Base-by-base conservation (phyloP, 495 filamentous ascomycete genomes). In the Apiosordaria backusii region DNA sequence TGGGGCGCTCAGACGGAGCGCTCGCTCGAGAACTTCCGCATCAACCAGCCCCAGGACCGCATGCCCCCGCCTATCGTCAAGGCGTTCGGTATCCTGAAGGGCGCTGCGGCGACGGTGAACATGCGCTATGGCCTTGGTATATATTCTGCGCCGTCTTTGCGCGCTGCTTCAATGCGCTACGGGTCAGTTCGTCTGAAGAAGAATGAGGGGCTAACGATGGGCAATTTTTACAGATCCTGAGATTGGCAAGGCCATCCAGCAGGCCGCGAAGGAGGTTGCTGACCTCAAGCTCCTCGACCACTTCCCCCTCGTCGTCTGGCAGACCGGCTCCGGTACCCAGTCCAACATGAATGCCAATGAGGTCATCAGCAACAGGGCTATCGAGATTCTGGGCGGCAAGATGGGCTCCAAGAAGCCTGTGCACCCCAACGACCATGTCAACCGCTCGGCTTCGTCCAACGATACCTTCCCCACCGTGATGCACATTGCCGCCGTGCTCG, bases 311-410 rank as follows among this genome's bases (percentile, higher is more conserved):
- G 95, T 98, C 62, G 94, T 99, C 74, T 99, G 95, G 95, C 95
- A 99, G 80, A 99, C 95, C 50, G 95, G 95, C 64, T 98, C 96
- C 19, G 95, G 95, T 72, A 99, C 95, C 25, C 95, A 99, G 82
- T 97, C 93, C 76, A 99, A 99, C 87, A 99, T 99, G 95, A 99
- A 99, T 84, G 93, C 95, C 76, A 99, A 99, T 81, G 95, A 99
- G 81, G 95, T 99, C 77, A 99, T 99, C 81, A 97, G 94, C 66
- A 99, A 99, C 86, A 92, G 95, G 66, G 95, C 95, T 53, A 99
- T 99, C 78, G 96, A 99, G 83, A 95, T 99, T 65, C 84, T 99
- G 18, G 95, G 95, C 65, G 95, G 95, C 69, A 86, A 83, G 68
- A 97, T 93, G 89, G 95, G 95, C 63, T 86, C 83, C 80, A 99